Evolutionary conservation across 441 rosid species (phyloP), one percentile per base, ranked within the genome.

Genomic region (Melastoma candidum): DNA sequence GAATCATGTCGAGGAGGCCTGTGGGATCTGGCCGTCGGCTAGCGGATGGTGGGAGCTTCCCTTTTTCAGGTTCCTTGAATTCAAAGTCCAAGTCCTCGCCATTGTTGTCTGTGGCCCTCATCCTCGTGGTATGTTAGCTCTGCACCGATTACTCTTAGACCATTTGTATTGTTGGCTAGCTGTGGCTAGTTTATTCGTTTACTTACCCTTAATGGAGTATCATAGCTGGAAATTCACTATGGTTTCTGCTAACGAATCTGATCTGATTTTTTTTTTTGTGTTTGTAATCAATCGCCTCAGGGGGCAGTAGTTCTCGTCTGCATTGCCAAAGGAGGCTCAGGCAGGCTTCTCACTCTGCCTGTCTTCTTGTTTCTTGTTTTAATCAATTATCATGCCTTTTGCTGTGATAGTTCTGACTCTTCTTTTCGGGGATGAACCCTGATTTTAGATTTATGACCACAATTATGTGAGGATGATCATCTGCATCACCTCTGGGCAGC

Each of bases 1-100:
- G 26, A 53, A 51, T 47, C 46, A 78, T 78, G 84, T 60, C 82
- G 25, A 61, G 80, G 66, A 74, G 80, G 72, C 67, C 68, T 22
- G 63, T 13, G 63, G 70, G 60, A 32, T 57, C 69, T 17, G 22
- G 22, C 22, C 22, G 22, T 17, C 22, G 22, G 22, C 22, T 17
- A 17, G 22, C 22, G 36, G 71, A 59, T n/a, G 47, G 51, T 1
- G 58, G 64, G n/a, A 36, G 51, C 47, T 53, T 53, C 49, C 41
- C 63, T 26, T 52, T 60, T 0, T 32, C 57, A 0, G 64, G 64
- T 45, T 52, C 64, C 17, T 60, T 51, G 14, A 57, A 60, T 53
- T 44, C 64, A 2, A 72, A 68, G 58, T 68, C 74, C 0, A 69
- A 69, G 25, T 64, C 77, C 24, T 65, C 78, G 9, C 74, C 80